A percentile compares a stretch with the other conserved stretches of the same genome.
phyloP scores from a whole-genome alignment of 192 early-diverging fungal species.

The Umbelopsis isabellina region DNA sequence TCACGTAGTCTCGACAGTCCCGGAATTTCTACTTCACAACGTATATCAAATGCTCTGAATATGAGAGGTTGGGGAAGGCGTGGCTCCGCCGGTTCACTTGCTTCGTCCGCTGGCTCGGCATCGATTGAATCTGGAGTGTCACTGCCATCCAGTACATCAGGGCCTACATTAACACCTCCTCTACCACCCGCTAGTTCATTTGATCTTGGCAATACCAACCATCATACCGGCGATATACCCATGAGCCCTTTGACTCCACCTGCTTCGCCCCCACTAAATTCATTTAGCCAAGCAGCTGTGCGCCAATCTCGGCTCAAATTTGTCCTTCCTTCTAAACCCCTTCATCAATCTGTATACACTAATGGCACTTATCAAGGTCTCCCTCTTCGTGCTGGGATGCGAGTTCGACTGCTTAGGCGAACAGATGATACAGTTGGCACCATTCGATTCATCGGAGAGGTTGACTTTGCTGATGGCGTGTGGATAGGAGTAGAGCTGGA shows the following conservation, averaged over 20 bases:
- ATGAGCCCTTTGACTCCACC: constrained; percentile 2
- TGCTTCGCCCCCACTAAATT: background rate
- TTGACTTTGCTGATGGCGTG: background rate
- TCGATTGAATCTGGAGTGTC: constrained; percentile 7
- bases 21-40: background rate
- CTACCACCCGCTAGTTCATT: background rate
- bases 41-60: constrained; percentile 9
- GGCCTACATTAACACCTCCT: background rate
- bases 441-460: constrained; percentile 19
- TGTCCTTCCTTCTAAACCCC: background rate
- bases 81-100: constrained; percentile 1
- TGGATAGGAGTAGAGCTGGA: constrained; percentile 29
- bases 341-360: constrained; percentile 10
- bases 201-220: background rate
- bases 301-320: constrained; percentile 6
- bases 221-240: background rate
- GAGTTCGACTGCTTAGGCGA: constrained; percentile 24
- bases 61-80: constrained; percentile 5
- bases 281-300: background rate
- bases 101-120: constrained; percentile 2
- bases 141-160: background rate
- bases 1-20: constrained; percentile 1
- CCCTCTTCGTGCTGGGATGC: constrained; percentile 15
- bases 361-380: constrained; percentile 14
- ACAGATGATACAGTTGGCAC: constrained; percentile 21